Base-by-base conservation (phyloP, 495 filamentous ascomycete genomes). In the Stereocaulon alpinum region DNA sequence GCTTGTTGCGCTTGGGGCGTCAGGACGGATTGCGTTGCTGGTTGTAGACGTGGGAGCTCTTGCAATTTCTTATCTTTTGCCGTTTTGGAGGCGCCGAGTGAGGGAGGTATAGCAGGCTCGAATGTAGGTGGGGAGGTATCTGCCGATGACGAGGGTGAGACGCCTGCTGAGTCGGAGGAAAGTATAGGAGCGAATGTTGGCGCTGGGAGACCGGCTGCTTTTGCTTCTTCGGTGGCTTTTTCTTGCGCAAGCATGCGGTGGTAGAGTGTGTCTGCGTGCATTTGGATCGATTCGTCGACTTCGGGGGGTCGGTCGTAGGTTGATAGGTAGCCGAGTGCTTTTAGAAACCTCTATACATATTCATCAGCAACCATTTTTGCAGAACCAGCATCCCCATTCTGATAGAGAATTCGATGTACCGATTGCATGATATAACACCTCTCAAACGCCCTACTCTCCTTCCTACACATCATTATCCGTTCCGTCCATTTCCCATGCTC, bases 211-310 rank as follows among this genome's bases (percentile, higher is more conserved):
- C 85, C 85, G 60, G 82, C 83, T 1, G 77, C 73, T 71, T 82
- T 84, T 22, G 88, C 88, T 63, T 82, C 76, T 56, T 84, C 77
- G 24, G 87, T 80, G 63, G 75, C 78, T 43, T 72, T 72, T 72
- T 96, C 89, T 67, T 91, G 89, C 51, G 79, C 77, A 20, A 92
- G 71, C 86, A 95, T 87, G 61, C 83, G 79, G 62, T 93, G 89
- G 69, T 91, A 96, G 37, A 96, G 76, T 56, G 79, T 83, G 72
- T 96, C 90, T 53, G 89, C 91, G 71, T 94, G 89, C 87, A 98
- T 88, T 73, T 98, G 93, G 61, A 98, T 95, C 57, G 82, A 76
- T 74, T 97, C 93, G 63, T 95, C 87, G 53, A 85, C 78, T 47
- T 86, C 85, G 6, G 75, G 64, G 40, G 81, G 75, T n/a, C 83